Evolutionary conservation across 257 asterid genomes (phyloP).

Genomic region (Nicotiana noctiflora): DNA sequence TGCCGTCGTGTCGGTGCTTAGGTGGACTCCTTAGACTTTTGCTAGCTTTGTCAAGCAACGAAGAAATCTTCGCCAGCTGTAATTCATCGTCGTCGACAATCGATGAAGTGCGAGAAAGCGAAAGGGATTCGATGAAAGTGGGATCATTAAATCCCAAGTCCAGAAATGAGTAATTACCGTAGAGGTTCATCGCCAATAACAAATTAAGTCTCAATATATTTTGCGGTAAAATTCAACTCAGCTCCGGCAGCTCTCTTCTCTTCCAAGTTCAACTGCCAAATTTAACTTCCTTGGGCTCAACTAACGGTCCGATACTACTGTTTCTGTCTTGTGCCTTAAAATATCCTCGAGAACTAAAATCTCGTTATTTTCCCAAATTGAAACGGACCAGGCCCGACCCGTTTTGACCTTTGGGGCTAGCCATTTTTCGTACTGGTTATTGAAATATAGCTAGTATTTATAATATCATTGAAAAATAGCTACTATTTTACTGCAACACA

Average conservation of each 20-base stretch:
- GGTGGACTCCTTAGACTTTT: conserved; percentile 34
- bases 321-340: too few relatives aligned
- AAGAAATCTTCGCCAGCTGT: conserved; percentile 22
- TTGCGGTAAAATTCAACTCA: not conserved
- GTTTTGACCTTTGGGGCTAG: too few relatives aligned
- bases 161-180: conserved; percentile 36
- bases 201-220: not conserved
- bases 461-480: too few relatives aligned
- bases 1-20: conserved; percentile 58
- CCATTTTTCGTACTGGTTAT: too few relatives aligned
- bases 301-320: not conserved
- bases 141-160: conserved; percentile 50
- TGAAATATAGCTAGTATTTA: too few relatives aligned
- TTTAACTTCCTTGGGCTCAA: not conserved
- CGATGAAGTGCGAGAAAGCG: conserved; percentile 23
- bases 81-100: conserved; percentile 12
- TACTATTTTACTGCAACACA: too few relatives aligned
- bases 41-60: conserved; percentile 22
- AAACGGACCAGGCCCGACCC: too few relatives aligned
- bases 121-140: conserved; percentile 38
- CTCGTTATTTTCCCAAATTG: too few relatives aligned
- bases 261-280: too few relatives aligned
- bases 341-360: too few relatives aligned
- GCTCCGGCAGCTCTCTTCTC: conserved; percentile 4
- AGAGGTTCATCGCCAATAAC: conserved; percentile 37